Evolutionary conservation across 75 land plant genomes (phyloP), one percentile per base, ranked within the genome.

Genomic region (Pinus taeda): DNA sequence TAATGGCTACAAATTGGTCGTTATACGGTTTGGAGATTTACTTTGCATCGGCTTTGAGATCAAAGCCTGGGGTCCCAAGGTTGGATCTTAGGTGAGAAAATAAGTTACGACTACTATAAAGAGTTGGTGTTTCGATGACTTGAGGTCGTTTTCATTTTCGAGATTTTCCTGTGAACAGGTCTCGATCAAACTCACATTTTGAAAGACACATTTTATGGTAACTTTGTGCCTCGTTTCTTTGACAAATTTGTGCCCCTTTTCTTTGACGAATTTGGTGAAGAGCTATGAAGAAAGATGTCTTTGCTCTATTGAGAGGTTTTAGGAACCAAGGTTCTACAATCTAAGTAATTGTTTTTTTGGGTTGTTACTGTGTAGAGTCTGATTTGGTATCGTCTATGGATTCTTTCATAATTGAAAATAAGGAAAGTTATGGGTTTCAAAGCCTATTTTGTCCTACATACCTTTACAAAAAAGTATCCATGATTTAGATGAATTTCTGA

Each of bases 351-450:
- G 42, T 39, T 42, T 22, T 62, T 13, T 21, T 21, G 64, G 22
- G 71, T 9, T 37, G 53, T 8, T 20, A n/a, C 49, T 39, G 53
- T 45, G 37, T 36, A n/a, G 37, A 69, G 42, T 69, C 71, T n/a
- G 22, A 39, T 69, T 69, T 39, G 71, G 53, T 69, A 53, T 39
- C 71, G 20, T n/a, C 42, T 36, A 8, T 69, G 71, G 15, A 69
- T 69, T 69, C 71, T 69, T 42, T 69, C 71, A 42, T 49, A 69
- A 39, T 39, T 39, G 17, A 69, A 69, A 69, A 69, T 69, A 69
- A 69, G 53, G 71, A 39, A 69, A 69, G 42, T 69, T 69, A 69
- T 49, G 71, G 71, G 71, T 69, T 39, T 45, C 20, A 39, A 69
- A n/a, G 21, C 42, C 22, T 22, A 69, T 39, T 36, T 69, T 69